phyloP scores from a whole-genome alignment of 1,139 yeast genomes.

The Yamadazyma blattariae region DNA sequence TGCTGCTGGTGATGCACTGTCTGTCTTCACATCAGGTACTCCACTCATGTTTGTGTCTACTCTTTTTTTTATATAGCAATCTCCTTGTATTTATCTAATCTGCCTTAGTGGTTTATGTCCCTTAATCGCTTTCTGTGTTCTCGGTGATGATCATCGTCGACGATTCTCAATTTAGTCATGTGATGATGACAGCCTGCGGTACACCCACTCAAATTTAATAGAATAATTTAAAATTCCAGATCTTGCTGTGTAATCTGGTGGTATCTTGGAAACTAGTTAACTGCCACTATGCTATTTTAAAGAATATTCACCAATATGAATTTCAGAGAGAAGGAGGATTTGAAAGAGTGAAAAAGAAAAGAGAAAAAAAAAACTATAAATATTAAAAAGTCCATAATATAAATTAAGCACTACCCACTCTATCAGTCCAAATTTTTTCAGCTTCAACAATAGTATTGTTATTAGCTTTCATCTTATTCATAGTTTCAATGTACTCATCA shows the following conservation, averaged over 20 bases:
- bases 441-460: conserved; percentile 87
- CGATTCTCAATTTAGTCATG: conserved; percentile 7
- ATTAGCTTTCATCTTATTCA: conserved; percentile 96
- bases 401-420: conserved; percentile 34
- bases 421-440: conserved; percentile 70
- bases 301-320: too few relatives aligned
- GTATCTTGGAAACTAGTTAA: too few relatives aligned
- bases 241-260: too few relatives aligned
- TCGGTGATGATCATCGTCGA: conserved; percentile 11
- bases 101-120: too few relatives aligned
- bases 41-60: too few relatives aligned
- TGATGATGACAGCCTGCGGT: not conserved
- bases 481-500: conserved; percentile 93
- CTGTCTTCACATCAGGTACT: conserved; percentile 3
- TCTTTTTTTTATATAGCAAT: not conserved
- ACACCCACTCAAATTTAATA: conserved; percentile 1
- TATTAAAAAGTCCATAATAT: not conserved
- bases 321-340: too few relatives aligned
- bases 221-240: too few relatives aligned
- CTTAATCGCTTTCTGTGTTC: not conserved
- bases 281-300: too few relatives aligned
- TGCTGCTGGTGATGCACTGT: conserved; percentile 3
- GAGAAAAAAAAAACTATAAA: too few relatives aligned
- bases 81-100: too few relatives aligned
- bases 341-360: too few relatives aligned